These are phyloP conservation scores for Monosporascus sp. DNA, from an alignment of 2,329 filamentous ascomycete genomes.

Conservation along the genomic window DNA sequence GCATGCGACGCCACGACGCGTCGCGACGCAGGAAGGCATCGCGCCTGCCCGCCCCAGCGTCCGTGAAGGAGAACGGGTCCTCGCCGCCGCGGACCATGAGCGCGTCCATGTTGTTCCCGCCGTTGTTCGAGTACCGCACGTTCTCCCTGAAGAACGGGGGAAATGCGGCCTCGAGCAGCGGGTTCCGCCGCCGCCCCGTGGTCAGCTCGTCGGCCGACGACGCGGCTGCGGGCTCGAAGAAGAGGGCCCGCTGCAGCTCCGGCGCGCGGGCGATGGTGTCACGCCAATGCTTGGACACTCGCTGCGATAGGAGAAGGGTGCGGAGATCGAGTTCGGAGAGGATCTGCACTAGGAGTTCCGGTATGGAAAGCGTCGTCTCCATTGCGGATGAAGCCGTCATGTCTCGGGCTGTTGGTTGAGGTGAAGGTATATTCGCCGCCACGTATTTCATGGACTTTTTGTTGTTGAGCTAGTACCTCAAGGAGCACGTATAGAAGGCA, in stretches of 20 bases:
- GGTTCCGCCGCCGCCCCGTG: not conserved
- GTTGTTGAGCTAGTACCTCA: no score
- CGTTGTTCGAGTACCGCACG: not conserved
- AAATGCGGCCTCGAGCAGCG: not conserved
- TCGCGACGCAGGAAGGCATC: not conserved
- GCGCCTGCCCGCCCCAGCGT: not conserved
- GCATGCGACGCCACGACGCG: constrained; percentile 2
- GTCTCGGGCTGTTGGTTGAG: no score
- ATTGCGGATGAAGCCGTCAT: not conserved
- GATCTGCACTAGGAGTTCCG: not conserved
- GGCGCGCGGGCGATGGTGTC: not conserved
- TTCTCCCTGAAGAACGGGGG: not conserved
- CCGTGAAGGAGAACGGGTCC: not conserved
- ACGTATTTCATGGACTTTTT: no score
- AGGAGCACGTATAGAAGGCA: no score
- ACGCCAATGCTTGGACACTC: not conserved
- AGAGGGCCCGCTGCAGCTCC: constrained; percentile 1
- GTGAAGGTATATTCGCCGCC: no score
- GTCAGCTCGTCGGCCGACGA: not conserved
- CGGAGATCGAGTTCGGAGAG: not conserved
- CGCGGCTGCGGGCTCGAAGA: not conserved
- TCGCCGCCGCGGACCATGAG: not conserved
- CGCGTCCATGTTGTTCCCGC: not conserved
- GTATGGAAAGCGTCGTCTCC: not conserved
- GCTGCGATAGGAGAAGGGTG: constrained; percentile 1